Evolutionary conservation across 2,329 filamentous ascomycete genomes (phyloP).

Genomic region (Colletotrichum brevisporum): DNA sequence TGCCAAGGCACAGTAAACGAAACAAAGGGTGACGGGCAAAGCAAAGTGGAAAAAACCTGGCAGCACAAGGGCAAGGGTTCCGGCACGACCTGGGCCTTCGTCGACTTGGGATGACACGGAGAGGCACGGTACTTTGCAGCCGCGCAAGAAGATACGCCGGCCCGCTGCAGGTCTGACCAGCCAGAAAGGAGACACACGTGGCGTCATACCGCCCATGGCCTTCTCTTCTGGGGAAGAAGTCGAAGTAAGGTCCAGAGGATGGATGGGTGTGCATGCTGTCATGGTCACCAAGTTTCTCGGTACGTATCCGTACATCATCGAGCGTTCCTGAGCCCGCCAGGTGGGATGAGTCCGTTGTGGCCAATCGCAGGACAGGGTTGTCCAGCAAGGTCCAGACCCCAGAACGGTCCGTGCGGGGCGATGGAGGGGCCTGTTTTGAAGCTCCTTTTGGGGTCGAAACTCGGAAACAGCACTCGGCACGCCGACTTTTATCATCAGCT

Average conservation of each 20-base stretch:
- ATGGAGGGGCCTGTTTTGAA: slow-evolving; percentile 33
- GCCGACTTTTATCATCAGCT: slow-evolving; percentile 4
- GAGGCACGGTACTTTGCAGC: slow-evolving; percentile 4
- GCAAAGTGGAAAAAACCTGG: slow-evolving; percentile 19
- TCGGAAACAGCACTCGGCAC: too few relatives aligned
- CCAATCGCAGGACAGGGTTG: slow-evolving; percentile 10
- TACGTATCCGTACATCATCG: slow-evolving; percentile 11
- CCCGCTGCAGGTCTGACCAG: slow-evolving; percentile 21
- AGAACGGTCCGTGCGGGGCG: slow-evolving; percentile 25
- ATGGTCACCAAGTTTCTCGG: background rate
- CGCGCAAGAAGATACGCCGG: slow-evolving; percentile 23
- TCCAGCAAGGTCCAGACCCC: slow-evolving; percentile 27
- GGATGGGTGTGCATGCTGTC: background rate
- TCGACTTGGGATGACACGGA: slow-evolving; percentile 29
- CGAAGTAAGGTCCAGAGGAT: background rate
- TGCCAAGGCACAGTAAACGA: slow-evolving; percentile 12
- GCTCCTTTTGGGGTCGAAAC: too few relatives aligned
- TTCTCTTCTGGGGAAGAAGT: background rate
- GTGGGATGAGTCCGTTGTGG: slow-evolving; percentile 13
- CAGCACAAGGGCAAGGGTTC: slow-evolving; percentile 15
- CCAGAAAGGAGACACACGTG: slow-evolving; percentile 30
- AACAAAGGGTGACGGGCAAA: background rate
- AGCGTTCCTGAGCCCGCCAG: slow-evolving; percentile 31
- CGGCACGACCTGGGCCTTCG: background rate
- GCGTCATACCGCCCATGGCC: slow-evolving; percentile 29